Conservation (phyloP, 805 yeast species). For the Maudiozyma barnettii region DNA sequence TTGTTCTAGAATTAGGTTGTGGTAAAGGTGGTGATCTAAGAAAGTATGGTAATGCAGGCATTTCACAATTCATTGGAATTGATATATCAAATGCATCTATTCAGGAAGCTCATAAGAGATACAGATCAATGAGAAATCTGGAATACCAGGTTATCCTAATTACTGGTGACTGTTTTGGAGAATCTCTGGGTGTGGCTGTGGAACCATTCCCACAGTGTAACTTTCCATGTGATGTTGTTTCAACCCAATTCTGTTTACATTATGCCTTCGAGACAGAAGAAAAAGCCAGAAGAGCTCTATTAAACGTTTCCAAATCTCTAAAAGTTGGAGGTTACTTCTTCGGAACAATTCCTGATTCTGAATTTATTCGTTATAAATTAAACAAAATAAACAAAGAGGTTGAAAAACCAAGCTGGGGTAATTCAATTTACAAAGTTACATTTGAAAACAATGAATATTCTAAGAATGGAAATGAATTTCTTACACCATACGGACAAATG, state of each 20-base stretch:
- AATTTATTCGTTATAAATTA: constrained; percentile 63
- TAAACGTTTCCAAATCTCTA: constrained; percentile 67
- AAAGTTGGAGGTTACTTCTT: constrained; percentile 78
- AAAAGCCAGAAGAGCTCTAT: constrained; percentile 61
- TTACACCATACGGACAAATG: constrained; percentile 71
- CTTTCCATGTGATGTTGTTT: constrained; percentile 80
- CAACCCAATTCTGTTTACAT: constrained; percentile 88
- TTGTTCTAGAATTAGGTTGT: constrained; percentile 81
- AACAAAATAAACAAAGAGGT: constrained; percentile 40
- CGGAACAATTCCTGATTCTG: constrained; percentile 92
- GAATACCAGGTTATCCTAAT: constrained; percentile 77
- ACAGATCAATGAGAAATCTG: constrained; percentile 42
- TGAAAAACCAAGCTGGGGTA: constrained; percentile 64
- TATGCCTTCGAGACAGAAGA: constrained; percentile 86
- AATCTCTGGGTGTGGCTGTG: constrained; percentile 57
- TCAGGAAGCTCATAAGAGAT: constrained; percentile 73
- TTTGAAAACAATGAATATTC: constrained; percentile 58
- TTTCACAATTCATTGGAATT: constrained; percentile 75
- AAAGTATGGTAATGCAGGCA: constrained; percentile 71
- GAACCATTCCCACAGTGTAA: constrained; percentile 54
- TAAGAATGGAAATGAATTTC: constrained; percentile 65
- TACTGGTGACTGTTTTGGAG: constrained; percentile 85
- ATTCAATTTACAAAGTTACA: constrained; percentile 68
- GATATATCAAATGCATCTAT: constrained; percentile 88
- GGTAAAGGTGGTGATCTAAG: constrained; percentile 97